Evolutionary conservation across 1,284 basidiomycete species (phyloP).

Genomic region (Hymenochaete sp.): DNA sequence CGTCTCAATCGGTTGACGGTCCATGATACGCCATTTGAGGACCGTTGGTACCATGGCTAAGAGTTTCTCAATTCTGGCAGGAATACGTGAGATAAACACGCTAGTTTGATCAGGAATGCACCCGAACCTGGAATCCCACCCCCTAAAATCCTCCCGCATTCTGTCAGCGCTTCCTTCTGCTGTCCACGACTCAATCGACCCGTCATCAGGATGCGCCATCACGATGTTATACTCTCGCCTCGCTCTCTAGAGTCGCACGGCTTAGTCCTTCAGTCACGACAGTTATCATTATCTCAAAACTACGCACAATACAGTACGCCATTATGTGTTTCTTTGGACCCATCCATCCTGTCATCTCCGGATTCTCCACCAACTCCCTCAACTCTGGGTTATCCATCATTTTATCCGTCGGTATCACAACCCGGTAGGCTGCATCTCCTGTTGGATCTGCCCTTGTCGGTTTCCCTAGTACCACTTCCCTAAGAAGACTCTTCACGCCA

Average conservation of each 20-base stretch:
- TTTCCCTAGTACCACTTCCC: slow-evolving; percentile 33
- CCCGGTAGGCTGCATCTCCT: slow-evolving; percentile 45
- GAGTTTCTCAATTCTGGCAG: slow-evolving; percentile 28
- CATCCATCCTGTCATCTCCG: slow-evolving; percentile 28
- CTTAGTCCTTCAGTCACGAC: not conserved
- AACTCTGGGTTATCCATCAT: slow-evolving; percentile 45
- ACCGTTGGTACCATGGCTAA: slow-evolving; percentile 35
- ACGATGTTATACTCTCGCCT: slow-evolving; percentile 26
- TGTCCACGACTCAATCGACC: slow-evolving; percentile 24
- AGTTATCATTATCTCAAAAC: not conserved
- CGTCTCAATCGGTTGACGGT: slow-evolving; percentile 32
- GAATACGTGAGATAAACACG: not conserved
- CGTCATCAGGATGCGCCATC: slow-evolving; percentile 26
- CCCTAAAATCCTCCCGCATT: slow-evolving; percentile 25
- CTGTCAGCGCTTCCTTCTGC: slow-evolving; percentile 26
- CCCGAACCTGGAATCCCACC: slow-evolving; percentile 30
- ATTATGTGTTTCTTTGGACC: slow-evolving; percentile 20
- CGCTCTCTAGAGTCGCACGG: slow-evolving; percentile 20
- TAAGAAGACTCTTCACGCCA: slow-evolving; percentile 44
- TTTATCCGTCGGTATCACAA: slow-evolving; percentile 37
- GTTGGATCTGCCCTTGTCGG: slow-evolving; percentile 32
- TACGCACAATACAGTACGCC: slow-evolving; percentile 7
- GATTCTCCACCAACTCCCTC: slow-evolving; percentile 23
- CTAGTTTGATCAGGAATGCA: not conserved
- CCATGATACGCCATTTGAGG: slow-evolving; percentile 29